phyloP scores from a whole-genome alignment of 768 basidiomycete genomes.

The Russula griseocarnosa region DNA sequence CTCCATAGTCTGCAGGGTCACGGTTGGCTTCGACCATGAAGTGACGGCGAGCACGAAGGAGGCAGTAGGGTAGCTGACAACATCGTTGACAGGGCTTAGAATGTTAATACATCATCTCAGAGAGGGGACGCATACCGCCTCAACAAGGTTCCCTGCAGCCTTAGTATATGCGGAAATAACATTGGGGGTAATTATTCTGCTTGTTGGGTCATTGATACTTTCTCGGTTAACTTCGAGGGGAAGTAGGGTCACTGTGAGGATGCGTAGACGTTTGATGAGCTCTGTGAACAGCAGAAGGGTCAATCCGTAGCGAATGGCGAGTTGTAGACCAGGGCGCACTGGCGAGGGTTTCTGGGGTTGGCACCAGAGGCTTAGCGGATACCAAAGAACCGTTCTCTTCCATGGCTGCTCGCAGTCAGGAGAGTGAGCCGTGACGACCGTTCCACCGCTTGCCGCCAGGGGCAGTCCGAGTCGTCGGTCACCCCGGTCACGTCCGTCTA shows the following conservation, averaged over 20 bases:
- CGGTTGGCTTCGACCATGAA: slow-evolving; percentile 80
- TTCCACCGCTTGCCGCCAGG: too few species aligned
- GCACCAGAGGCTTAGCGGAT: slow-evolving; percentile 46
- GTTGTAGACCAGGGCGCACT: slow-evolving; percentile 44
- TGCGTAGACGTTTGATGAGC: slow-evolving; percentile 73
- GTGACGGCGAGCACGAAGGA: slow-evolving; percentile 70
- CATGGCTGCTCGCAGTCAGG: slow-evolving; percentile 11
- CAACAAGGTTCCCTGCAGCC: slow-evolving; percentile 83
- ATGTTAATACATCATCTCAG: not conserved
- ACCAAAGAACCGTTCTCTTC: slow-evolving; percentile 47
- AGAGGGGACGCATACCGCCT: slow-evolving; percentile 53
- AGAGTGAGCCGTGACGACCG: not conserved
- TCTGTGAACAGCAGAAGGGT: slow-evolving; percentile 42
- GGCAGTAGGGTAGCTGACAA: slow-evolving; percentile 70
- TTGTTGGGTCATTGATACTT: slow-evolving; percentile 69
- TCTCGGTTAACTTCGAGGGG: slow-evolving; percentile 74
- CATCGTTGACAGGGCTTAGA: not conserved
- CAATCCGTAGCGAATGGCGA: not conserved
- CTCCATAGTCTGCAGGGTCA: slow-evolving; percentile 82
- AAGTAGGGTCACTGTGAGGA: slow-evolving; percentile 68
- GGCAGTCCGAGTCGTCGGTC: too few species aligned
- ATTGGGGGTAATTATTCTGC: slow-evolving; percentile 74
- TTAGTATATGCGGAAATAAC: slow-evolving; percentile 73
- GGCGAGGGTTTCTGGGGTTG: slow-evolving; percentile 68
- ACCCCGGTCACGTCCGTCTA: not conserved